Percentiles rank a stretch among this genome's conserved stretches.
Evolutionary conservation across 805 yeast genomes (phyloP).

Genomic region (Saturnispora ahearnii): DNA sequence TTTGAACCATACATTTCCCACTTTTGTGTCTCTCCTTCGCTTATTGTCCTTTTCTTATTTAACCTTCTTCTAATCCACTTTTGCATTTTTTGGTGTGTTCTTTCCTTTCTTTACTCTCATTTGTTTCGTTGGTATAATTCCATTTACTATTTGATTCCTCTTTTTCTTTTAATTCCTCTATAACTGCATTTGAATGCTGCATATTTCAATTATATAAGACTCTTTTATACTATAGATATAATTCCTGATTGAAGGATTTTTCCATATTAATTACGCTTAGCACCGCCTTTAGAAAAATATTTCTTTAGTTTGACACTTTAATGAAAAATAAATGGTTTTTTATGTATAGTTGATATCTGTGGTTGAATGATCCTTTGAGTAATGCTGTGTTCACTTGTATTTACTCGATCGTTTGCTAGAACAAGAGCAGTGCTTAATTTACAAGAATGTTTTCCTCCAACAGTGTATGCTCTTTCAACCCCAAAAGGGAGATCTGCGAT

Average conservation of each 20-base stretch:
- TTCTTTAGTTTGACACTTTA: background rate
- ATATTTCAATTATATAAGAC: background rate
- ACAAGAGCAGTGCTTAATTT: background rate
- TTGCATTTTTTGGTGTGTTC: background rate
- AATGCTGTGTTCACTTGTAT: background rate
- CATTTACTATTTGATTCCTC: background rate
- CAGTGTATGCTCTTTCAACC: slow-evolving; percentile 88
- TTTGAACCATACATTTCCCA: background rate
- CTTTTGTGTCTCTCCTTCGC: background rate
- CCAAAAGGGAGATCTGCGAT: slow-evolving; percentile 76
- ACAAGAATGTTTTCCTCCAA: slow-evolving; percentile 32
- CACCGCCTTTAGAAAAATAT: background rate
- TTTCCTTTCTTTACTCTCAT: background rate
- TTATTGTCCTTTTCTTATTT: background rate
- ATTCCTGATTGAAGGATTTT: background rate
- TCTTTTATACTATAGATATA: background rate
- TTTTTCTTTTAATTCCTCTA: background rate
- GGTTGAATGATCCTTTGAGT: background rate
- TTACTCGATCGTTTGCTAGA: background rate
- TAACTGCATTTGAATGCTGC: background rate
- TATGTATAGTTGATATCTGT: background rate
- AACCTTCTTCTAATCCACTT: background rate
- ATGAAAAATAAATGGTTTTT: too few species aligned
- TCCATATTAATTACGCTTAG: background rate
- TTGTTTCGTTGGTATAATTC: background rate